Evolutionary conservation across 2,329 filamentous ascomycete species (phyloP), one percentile per base, ranked within the genome.

Genomic region (Talaromyces sp.): DNA sequence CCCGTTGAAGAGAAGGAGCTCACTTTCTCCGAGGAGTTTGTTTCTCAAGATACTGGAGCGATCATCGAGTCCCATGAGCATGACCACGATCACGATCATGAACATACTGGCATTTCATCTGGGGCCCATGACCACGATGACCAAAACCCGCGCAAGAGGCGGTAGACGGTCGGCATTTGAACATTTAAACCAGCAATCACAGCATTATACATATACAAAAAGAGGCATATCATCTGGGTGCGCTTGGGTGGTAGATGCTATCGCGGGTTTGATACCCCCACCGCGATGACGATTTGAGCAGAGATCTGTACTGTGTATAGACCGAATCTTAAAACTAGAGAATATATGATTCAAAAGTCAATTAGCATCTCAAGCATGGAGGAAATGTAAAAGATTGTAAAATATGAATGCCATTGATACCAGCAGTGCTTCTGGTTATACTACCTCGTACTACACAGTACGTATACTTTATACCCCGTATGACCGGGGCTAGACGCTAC

Each of bases 21-120:
- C 36, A 80, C 82, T 51, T 82, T 87, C 64, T 86, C 89, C 55
- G 89, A 96, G 68, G 91, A 97, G 71, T 92, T 91, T 65, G 89
- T 92, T 57, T 74, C 81, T 2, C 82, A 83, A 2, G 82, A 88
- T 62, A 75, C 80, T 13, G 75, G 76, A 63, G 77, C 74, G 36
- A 85, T 79, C 61, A 84, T 84, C 3, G 85, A 89, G 66, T 81
- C 84, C 2, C 24, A 27, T 9, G 83, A 88, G 60, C 57, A 70
- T 54, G 63, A 72, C 2, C 24, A 27, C 24, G 83, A 88, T 60
- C 57, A 70, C 53, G 63, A 72, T 49, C 66, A 78, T 59, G 70
- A 75, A 5, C 75, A 83, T 57, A 48, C 52, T 29, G 51, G 48
- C 3, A 20, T 14, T n/a, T 39, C 53, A 9, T 54, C 55, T 14